Evolutionary conservation across 2,329 filamentous ascomycete species (phyloP).

Genomic region (Blumeriella jaapii): DNA sequence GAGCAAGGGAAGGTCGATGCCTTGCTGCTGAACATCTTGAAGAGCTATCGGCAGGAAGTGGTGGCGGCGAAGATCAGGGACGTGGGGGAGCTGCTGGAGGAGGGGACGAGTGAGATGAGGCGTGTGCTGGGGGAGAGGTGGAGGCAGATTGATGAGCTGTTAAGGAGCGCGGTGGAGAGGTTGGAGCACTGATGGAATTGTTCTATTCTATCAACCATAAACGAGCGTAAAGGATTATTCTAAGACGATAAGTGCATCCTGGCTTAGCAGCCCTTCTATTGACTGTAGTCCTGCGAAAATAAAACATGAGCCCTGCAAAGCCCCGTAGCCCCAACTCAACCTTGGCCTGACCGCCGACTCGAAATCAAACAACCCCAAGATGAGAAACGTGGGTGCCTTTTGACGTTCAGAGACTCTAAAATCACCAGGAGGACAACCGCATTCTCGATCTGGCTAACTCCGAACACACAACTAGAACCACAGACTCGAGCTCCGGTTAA

Average conservation of each 20-base stretch:
- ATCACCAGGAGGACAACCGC: too few species aligned
- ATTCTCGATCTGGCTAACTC: neutral
- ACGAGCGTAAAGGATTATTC: neutral
- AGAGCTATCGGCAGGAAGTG: constrained; percentile 4
- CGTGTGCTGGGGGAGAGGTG: constrained; percentile 16
- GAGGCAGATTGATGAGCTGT: constrained; percentile 17
- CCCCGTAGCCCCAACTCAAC: too few species aligned
- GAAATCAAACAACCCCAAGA: too few species aligned
- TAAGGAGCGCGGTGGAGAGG: constrained; percentile 11
- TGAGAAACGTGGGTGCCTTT: too few species aligned
- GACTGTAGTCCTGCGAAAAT: neutral
- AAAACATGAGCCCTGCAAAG: neutral
- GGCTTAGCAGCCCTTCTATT: neutral
- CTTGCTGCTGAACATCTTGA: constrained; percentile 27
- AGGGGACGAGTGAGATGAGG: constrained; percentile 13
- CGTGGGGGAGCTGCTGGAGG: constrained; percentile 8
- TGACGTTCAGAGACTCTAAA: too few species aligned
- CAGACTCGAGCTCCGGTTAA: constrained; percentile 18
- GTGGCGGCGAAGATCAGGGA: constrained; percentile 8
- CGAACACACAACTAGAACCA: constrained; percentile 13
- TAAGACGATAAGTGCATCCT: neutral
- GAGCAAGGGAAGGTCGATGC: constrained; percentile 32
- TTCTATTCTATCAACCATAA: neutral
- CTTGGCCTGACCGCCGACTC: too few species aligned
- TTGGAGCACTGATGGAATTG: constrained; percentile 8